Base-by-base conservation (phyloP, 805 yeast genomes). In the Saturnispora mendoncae region DNA sequence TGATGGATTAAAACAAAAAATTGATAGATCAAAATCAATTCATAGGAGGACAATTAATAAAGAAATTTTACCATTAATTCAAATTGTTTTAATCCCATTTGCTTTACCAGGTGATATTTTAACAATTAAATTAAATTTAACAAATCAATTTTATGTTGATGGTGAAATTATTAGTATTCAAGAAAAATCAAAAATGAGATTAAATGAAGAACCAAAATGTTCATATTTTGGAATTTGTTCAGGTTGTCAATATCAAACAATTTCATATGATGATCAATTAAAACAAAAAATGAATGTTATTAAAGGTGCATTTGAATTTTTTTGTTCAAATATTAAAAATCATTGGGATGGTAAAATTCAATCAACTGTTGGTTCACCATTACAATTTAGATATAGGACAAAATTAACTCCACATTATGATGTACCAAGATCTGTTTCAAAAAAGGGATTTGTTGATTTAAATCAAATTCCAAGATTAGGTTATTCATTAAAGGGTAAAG, bases 341-440 rank as follows among this genome's bases (percentile, higher is more conserved):
- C 35, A 46, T 18, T 45, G 50, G 46, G 49, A 57, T 10, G 64
- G 61, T 0, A 55, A 64, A 34, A 66, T 90, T 27, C 72, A 71
- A 2, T 61, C 67, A 2, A 61, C 67, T 5, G 51, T 60, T 24
- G 51, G 56, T n/a, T 84, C 95, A 9, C 98, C 98, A 4, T 63
- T 76, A 43, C 71, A 79, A 50, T 83, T 71, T 57, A 68, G 70
- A 28, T 92, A 92, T 62, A 71, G 98, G 57, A 92, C 98, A 0
- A 92, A 92, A 57, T 70, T 92, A 32, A 92, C 98, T 0, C 98
- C 98, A 4, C 98, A 92, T 64, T 92, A 88, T 61, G 77, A 53
- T 47, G 45, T 47, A n/a, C 48, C 48, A 35, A 41, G 48, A 17
- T 41, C 45, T 25, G 43, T 41, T 35, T 29, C 36, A 18, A 36